A percentile compares a stretch with the other conserved stretches of the same genome.
Evolutionary conservation across 108 stramenopile species (phyloP).

Genomic region (Phaeodactylum tricornutum): DNA sequence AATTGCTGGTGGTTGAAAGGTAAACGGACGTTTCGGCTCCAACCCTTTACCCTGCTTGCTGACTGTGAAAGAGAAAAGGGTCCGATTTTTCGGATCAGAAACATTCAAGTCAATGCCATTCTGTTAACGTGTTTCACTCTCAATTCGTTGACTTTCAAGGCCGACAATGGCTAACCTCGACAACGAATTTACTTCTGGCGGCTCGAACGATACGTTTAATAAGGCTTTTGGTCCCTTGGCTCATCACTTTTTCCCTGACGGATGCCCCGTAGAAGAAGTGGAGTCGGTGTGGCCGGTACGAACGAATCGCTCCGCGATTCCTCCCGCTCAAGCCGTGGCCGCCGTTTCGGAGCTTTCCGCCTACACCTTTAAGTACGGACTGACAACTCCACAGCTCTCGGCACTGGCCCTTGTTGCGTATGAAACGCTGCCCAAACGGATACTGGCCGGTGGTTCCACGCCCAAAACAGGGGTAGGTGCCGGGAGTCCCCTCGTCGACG

Average conservation of each 20-base stretch:
- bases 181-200: no score
- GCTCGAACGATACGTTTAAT: slow-evolving; percentile 1
- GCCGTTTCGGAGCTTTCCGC: neutral
- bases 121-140: no score
- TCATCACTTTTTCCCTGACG: slow-evolving; percentile 10
- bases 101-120: no score
- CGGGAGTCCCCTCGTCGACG: no score
- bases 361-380: neutral
- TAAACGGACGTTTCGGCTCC: no score
- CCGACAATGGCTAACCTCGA: no score
- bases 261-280: slow-evolving; percentile 1
- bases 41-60: no score
- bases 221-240: slow-evolving; percentile 7
- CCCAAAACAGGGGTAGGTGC: neutral
- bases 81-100: no score
- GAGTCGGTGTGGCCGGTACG: slow-evolving; percentile 2
- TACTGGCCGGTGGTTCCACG: neutral
- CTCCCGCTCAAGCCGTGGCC: neutral
- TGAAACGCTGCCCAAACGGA: neutral
- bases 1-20: no score
- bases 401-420: neutral
- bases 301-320: neutral
- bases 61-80: no score
- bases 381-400: neutral
- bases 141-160: no score